Base-by-base conservation (phyloP, 352 stramenopile species). In the Pythium brassicae region DNA sequence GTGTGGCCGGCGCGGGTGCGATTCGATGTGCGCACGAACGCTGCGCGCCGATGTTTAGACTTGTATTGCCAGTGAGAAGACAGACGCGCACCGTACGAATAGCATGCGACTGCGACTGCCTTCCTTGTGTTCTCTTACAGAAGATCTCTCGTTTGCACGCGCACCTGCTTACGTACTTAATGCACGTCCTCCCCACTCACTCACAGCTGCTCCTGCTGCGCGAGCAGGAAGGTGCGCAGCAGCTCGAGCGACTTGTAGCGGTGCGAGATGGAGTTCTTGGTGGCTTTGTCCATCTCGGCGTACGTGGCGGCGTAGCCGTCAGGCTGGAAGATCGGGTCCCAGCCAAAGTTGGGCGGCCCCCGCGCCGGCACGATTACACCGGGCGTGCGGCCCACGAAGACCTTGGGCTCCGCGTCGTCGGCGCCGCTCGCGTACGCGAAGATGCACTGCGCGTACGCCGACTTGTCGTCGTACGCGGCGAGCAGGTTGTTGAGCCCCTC, bases 361-460 rank as follows among this genome's bases (percentile, higher is more conserved):
- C 79, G 83, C 10, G 96, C 92, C 19, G 83, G 78, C 32, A 98
- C 92, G 63, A 99, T 99, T 53, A 74, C 94, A 55, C 97, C 97
- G 15, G 83, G 69, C 2, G 92, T 98, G 62, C 83, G 81, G 6
- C 96, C 96, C 52, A 97, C 81, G 65, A 99, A 99, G n/a, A 97
- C 74, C 45, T 95, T 63, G 14, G 96, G 83, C 64, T 97, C 86
- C 15, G 78, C 66, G 60, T 62, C 87, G 69, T 64, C 54, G 35
- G 62, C 57, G 49, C 70, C 71, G 15, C 61, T 64, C 27, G 76
- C 91, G 54, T 97, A 98, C 37, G 95, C 95, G 68, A 99, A 97
- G 58, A 98, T 97, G 69, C 95, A 98, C 72, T 98, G 86, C 46
- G 95, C 97, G 69, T 98, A 98, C 5, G 95, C 97, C 47, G 80